A percentile compares a stretch with the other conserved stretches of the same genome.
phyloP scores from a whole-genome alignment of 805 yeast genomes.

The Saccharomycopsis vini region DNA sequence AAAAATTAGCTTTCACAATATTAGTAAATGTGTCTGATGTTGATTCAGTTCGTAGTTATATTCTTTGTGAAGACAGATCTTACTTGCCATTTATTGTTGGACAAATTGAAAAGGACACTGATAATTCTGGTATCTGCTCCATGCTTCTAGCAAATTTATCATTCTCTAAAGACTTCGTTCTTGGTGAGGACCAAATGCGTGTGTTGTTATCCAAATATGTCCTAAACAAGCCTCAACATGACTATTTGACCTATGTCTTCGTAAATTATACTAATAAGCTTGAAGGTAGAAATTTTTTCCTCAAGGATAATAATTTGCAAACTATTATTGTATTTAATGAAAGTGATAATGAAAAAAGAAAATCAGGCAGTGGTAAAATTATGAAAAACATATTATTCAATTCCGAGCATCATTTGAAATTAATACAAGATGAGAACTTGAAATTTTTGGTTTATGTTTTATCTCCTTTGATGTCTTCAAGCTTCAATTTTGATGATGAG shows the following conservation, averaged over 20 bases:
- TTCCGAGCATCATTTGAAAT: slow-evolving; percentile 49
- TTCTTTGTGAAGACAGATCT: slow-evolving; percentile 58
- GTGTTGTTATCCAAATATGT: slow-evolving; percentile 85
- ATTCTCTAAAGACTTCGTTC: slow-evolving; percentile 33
- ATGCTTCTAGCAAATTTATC: slow-evolving; percentile 82
- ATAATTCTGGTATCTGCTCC: slow-evolving; percentile 72
- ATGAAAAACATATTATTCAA: slow-evolving; percentile 87
- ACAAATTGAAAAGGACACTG: slow-evolving; percentile 46
- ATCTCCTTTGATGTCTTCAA: slow-evolving; percentile 73
- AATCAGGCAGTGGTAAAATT: slow-evolving; percentile 90
- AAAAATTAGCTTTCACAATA: slow-evolving; percentile 48
- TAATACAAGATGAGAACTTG: slow-evolving; percentile 53
- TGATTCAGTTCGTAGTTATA: slow-evolving; percentile 46
- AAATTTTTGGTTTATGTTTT: slow-evolving; percentile 76
- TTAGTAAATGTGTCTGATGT: slow-evolving; percentile 79
- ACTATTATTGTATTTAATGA: slow-evolving; percentile 71
- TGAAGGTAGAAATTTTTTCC: slow-evolving; percentile 69
- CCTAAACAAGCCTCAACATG: slow-evolving; percentile 64
- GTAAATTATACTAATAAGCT: slow-evolving; percentile 79
- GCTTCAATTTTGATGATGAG: slow-evolving; percentile 63
- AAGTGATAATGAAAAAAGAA: slow-evolving; percentile 65
- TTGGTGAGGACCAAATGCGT: slow-evolving; percentile 52
- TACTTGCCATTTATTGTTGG: slow-evolving; percentile 36
- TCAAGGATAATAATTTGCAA: slow-evolving; percentile 68
- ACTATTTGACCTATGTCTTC: slow-evolving; percentile 79